Base-by-base conservation (phyloP, 2,329 filamentous ascomycete genomes). In the Pseudocercospora cruenta region DNA sequence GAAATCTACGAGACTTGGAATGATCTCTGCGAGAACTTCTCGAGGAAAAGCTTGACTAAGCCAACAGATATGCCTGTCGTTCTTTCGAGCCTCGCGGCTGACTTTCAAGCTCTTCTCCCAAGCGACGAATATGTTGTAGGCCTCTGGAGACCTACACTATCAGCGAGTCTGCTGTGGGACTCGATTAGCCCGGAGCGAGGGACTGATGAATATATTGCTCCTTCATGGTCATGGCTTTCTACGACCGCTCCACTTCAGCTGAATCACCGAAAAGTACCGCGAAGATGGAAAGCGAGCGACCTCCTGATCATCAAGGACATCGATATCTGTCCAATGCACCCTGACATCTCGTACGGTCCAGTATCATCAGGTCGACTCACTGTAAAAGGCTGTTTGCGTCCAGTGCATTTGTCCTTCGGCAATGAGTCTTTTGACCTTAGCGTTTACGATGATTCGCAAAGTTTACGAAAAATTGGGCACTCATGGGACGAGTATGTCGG, bases 1-100 rank as follows among this genome's bases (percentile, higher is more conserved):
- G 60, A 62, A 10, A 54, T 55, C 22, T 36, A 62, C 26, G 47
- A 45, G 10, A 57, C 28, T 10, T 62, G 60, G 60, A 62, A 62
- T 9, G 47, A 62, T 6, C 21, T 62, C 1, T 54, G 47, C 49
- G 60, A 54, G 16, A 22, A 36, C 26, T 54, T 62, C 28, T 62
- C 60, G 16, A n/a, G 39, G 3, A 19, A 54, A 7, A 14, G 19
- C 4, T 19, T 62, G 9, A 62, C 60, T 2, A 54, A 62, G n/a
- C 26, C 26, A 9, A 33, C 26, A 14, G 60, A 62, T 43, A 62
- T 62, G 45, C 60, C 60, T 8, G 54, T 62, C 16, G 51, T 62
- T 4, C 28, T 62, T 3, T 54, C 60, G 3, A 57, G 60, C 10
- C n/a, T 57, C 14, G 60, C 47, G 16, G 26, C 53, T 24, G 60